Percentiles rank a stretch among this genome's conserved stretches.
Evolutionary conservation across 805 yeast genomes (phyloP).

Genomic region (Metschnikowia dekortorum): DNA sequence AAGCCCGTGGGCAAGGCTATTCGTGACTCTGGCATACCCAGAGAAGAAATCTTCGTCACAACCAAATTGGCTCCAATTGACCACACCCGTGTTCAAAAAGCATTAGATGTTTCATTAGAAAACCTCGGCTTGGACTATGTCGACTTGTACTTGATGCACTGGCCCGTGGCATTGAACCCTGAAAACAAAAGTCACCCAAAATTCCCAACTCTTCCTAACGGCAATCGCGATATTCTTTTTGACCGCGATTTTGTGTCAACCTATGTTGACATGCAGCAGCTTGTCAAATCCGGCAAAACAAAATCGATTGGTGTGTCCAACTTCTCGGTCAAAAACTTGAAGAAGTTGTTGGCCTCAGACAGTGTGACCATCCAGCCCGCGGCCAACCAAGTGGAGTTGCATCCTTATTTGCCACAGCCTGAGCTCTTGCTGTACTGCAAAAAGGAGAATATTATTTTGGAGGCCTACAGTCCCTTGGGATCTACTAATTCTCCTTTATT

Average conservation of each 20-base stretch:
- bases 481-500: conserved; percentile 52
- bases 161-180: conserved; percentile 65
- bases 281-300: conserved; percentile 47
- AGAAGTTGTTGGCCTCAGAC: conserved; percentile 45
- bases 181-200: conserved; percentile 28
- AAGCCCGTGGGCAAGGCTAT: conserved; percentile 54
- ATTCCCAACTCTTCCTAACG: conserved; percentile 34
- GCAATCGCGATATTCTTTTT: conserved; percentile 29
- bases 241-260: conserved; percentile 48
- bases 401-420: conserved; percentile 65
- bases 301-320: conserved; percentile 77
- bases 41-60: conserved; percentile 64
- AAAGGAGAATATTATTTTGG: conserved; percentile 50
- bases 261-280: conserved; percentile 59
- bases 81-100: conserved; percentile 48
- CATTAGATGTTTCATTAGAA: conserved; percentile 54
- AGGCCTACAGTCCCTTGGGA: conserved; percentile 80
- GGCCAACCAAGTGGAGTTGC: conserved; percentile 71
- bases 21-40: conserved; percentile 54
- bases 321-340: conserved; percentile 51
- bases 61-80: conserved; percentile 64
- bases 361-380: conserved; percentile 58
- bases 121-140: conserved; percentile 70
- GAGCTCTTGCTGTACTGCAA: conserved; percentile 52
- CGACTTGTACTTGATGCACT: conserved; percentile 75